Base-by-base conservation (phyloP, 1,139 yeast genomes). In the Geotrichum australiense region DNA sequence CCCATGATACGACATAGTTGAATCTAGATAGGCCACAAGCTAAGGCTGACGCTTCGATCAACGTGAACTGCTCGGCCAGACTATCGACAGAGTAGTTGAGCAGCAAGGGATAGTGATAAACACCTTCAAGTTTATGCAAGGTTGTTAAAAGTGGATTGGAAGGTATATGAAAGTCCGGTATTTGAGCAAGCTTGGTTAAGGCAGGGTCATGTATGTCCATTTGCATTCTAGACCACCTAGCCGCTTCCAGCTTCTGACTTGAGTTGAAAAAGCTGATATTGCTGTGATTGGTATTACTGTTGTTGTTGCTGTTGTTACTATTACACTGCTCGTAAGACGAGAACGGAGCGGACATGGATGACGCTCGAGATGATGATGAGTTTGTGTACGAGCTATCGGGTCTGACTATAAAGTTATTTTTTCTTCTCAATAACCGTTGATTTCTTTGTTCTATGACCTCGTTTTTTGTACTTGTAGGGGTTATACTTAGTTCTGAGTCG, bases 41-140 rank as follows among this genome's bases (percentile, higher is more conserved):
- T 10, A 31, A 7, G 4, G 35, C 35, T 5, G 35, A 31, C 6
- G 35, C 35, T 20, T 31, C 35, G 8, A 31, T 19, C 24, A 31
- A 6, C 10, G 35, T 31, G 24, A 31, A 25, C 4, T 11, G 19
- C 4, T 15, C 10, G 23, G 35, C 35, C 10, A 31, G 8, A 4
- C 5, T 15, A 4, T 8, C 5, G 8, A 25, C 23, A n/a, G 24
- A 8, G 35, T 19, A n/a, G 12, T 5, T 7, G 5, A 31, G 35
- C 12, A 20, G 24, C n/a, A 31, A 31, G 4, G 35, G 35, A 20
- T 31, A 15, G 18, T 31, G 35, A 16, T 31, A 31, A 5, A 11
- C 5, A 25, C 35, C 35, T 31, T 31, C 35, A 4, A 31, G 35
- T 16, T 31, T 31, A 16, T 31, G 35, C 7, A 31, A 25, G 25